phyloP scores from a whole-genome alignment of 805 yeast genomes.

The Candida chauliodis region DNA sequence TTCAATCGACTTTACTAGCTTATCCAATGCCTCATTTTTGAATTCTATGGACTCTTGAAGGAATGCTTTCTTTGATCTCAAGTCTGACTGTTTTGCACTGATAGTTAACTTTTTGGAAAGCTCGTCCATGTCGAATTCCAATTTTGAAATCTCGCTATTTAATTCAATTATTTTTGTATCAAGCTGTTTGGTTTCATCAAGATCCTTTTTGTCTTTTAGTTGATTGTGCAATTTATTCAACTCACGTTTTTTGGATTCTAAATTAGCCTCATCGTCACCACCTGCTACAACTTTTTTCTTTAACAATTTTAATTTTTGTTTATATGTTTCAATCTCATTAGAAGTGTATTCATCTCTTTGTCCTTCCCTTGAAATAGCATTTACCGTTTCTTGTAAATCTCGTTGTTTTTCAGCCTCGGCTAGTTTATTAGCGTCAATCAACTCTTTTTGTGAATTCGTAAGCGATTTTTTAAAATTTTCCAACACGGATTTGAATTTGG shows the following conservation, averaged over 20 bases:
- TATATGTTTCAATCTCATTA: conserved; percentile 36
- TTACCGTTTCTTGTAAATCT: conserved; percentile 15
- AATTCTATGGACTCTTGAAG: conserved; percentile 36
- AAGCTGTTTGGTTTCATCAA: conserved; percentile 13
- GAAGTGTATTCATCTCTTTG: conserved; percentile 40
- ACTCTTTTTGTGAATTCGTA: conserved; percentile 5
- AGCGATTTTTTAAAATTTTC: conserved; percentile 3
- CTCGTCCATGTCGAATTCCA: conserved; percentile 45
- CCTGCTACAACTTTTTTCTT: conserved; percentile 36
- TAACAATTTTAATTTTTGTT: conserved; percentile 33
- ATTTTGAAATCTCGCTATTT: conserved; percentile 29
- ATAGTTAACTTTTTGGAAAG: conserved; percentile 47
- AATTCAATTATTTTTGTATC: conserved; percentile 31
- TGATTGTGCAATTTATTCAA: conserved; percentile 37
- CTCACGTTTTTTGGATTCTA: conserved; percentile 43
- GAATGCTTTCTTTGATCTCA: conserved; percentile 50
- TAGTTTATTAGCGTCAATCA: conserved; percentile 9
- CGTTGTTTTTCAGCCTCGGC: conserved; percentile 11
- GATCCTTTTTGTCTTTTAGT: conserved; percentile 19
- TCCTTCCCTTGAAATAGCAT: conserved; percentile 34
- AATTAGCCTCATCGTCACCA: conserved; percentile 36
- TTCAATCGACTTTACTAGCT: conserved; percentile 22
- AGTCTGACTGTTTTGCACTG: conserved; percentile 56
- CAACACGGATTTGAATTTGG: conserved; percentile 6
- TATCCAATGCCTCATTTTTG: conserved; percentile 24